Base-by-base conservation (phyloP, 108 stramenopile species). In the Fragilaria crotonensis region DNA sequence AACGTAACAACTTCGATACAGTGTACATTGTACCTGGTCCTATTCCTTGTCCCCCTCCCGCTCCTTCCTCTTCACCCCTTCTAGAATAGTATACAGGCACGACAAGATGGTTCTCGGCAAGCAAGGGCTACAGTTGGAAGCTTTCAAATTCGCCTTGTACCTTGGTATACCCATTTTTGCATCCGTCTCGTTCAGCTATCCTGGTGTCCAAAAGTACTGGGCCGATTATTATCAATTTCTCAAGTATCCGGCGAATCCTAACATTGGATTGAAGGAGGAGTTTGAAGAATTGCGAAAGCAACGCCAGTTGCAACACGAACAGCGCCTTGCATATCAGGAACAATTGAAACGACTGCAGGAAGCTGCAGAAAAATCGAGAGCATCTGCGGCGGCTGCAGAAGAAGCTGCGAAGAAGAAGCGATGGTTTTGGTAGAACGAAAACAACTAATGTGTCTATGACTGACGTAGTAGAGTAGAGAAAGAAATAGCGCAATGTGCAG, bases 191-290 rank as follows among this genome's bases (percentile, higher is more conserved):
- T 89, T 72, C 59, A 83, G 76, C 55, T 71, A 89, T 61, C 90
- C 90, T 2, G 54, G 71, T 4, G 63, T 77, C 7, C 83, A 83
- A 54, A 60, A 62, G 59, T 77, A 78, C 54, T 70, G 73, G 49
- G 90, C 85, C 20, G 90, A 93, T 57, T 93, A 93, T 30, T 93
- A 83, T 73, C 81, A 89, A 66, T 93, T 83, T 63, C 75, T 93
- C 57, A 82, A 84, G 51, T 93, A 93, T 69, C 90, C 90, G 1
- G 72, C 82, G 25, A 88, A 88, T 81, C 86, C 86, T 3, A 86
- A 84, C 33, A 86, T 80, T 0, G 81, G 85, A 56, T 53, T 91
- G 45, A 81, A 70, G 48, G 75, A 88, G 44, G 77, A 91, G 57
- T 84, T 85, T 57, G 72, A 84, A 52, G 57, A 77, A 45, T 56